Evolutionary conservation across 2,329 filamentous ascomycete species (phyloP), one percentile per base, ranked within the genome.

Genomic region (Ophiostoma piceae): DNA sequence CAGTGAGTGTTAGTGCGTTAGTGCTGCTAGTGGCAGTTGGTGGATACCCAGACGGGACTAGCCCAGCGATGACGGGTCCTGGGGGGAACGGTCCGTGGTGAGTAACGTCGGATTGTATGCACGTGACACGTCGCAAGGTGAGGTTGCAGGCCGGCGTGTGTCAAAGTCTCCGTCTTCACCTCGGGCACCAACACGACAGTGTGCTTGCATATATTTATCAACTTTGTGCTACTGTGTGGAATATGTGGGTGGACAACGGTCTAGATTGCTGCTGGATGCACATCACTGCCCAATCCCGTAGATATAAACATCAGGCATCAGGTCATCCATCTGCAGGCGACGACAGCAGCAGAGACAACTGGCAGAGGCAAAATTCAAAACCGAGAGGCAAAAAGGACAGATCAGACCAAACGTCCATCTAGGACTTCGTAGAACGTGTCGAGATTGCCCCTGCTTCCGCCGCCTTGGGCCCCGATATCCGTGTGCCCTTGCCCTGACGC

Each of bases 401-500:
- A 65, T 67, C 66, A 79, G 32, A 79, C 74, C 69, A 77, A 72
- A 68, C 79, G 72, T 12, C 79, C 79, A 57, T 79, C 77, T n/a
- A 85, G 75, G 3, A 79, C 69, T 22, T 78, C 74, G n/a, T 79
- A 78, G 77, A 88, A 86, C 1, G 83, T 73, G 26, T 82, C 81
- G 74, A 81, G 84, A 75, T 88, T 85, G 1, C 82, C 82, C 82
- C 80, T 69, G 77, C 78, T 16, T 4, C 19, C 47, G 2, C 60
- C 51, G 9, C 54, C n/a, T 16, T 37, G 57, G 6, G 64, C 69
- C 32, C 68, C 70, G 32, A 69, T 65, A 64, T 70, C 68, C 9
- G 39, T 43, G 16, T 29, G 39, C 22, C 70, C 35, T 12, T 51
- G 41, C 54, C 47, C 51, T n/a, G 22, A n/a, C 72, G 75, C 78